A percentile compares a stretch with the other conserved stretches of the same genome.
Conservation (phyloP, 116 monocot species). For the Zostera marina region DNA sequence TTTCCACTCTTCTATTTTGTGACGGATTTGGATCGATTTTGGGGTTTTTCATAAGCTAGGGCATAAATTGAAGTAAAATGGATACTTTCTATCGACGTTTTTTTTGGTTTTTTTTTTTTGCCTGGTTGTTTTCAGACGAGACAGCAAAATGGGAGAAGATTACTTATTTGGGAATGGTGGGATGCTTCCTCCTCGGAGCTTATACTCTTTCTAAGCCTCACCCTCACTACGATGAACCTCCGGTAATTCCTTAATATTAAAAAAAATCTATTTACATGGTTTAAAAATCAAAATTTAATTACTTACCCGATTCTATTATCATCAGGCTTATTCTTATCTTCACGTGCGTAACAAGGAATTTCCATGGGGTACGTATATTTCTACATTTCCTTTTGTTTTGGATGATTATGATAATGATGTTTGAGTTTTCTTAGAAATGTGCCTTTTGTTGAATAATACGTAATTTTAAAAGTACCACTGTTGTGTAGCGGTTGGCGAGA, state of each 20-base stretch:
- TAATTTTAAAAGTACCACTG: too few species aligned
- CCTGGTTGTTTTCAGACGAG: conserved; percentile 30
- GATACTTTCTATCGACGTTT: background rate
- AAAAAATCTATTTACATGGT: background rate
- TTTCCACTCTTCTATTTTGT: background rate
- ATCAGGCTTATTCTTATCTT: conserved; percentile 57
- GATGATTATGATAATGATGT: background rate
- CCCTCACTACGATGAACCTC: conserved; percentile 36
- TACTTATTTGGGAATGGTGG: conserved; percentile 43
- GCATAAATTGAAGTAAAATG: background rate
- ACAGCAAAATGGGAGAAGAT: conserved; percentile 91
- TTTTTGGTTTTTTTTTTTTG: background rate
- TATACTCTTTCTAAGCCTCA: conserved; percentile 65
- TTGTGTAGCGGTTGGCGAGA: too few species aligned
- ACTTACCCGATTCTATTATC: background rate
- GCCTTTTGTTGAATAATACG: too few species aligned
- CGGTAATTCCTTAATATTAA: conserved; percentile 19
- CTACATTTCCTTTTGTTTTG: background rate
- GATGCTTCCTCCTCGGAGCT: conserved; percentile 29
- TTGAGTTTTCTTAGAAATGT: too few species aligned
- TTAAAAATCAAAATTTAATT: background rate
- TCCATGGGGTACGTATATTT: conserved; percentile 53
- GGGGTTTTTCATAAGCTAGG: background rate
- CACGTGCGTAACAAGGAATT: conserved; percentile 89
- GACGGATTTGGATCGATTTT: background rate